phyloP scores from a whole-genome alignment of 768 basidiomycete genomes.

The Suillus americanus region DNA sequence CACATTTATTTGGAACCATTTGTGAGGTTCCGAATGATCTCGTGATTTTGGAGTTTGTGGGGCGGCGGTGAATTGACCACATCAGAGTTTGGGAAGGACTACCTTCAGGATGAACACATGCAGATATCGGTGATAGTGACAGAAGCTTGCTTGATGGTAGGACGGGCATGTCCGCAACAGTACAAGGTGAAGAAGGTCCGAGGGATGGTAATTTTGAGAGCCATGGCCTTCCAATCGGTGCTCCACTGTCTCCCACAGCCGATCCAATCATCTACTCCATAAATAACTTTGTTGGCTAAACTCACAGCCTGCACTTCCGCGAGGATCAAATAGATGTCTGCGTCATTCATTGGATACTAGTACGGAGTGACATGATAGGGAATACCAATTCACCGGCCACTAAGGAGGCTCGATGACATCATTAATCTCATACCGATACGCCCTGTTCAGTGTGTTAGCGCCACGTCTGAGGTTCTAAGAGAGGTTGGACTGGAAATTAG shows the following conservation, averaged over 20 bases:
- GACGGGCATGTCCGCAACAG: not conserved
- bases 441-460: too few relatives aligned
- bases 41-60: not conserved
- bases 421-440: too few relatives aligned
- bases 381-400: not conserved
- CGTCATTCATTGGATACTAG: not conserved
- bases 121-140: not conserved
- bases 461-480: too few relatives aligned
- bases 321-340: not conserved
- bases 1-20: not conserved
- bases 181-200: not conserved
- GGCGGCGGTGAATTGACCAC: not conserved
- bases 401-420: not conserved
- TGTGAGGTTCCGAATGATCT: not conserved
- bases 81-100: not conserved
- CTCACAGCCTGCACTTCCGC: not conserved
- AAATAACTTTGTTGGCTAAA: not conserved
- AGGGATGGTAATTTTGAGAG: not conserved
- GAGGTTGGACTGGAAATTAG: too few relatives aligned
- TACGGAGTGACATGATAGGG: not conserved
- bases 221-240: not conserved
- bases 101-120: not conserved
- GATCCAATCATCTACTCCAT: not conserved
- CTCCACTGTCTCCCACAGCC: not conserved
- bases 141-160: not conserved